Base-by-base conservation (phyloP, 805 yeast species). In the Nakazawaea peltata region DNA sequence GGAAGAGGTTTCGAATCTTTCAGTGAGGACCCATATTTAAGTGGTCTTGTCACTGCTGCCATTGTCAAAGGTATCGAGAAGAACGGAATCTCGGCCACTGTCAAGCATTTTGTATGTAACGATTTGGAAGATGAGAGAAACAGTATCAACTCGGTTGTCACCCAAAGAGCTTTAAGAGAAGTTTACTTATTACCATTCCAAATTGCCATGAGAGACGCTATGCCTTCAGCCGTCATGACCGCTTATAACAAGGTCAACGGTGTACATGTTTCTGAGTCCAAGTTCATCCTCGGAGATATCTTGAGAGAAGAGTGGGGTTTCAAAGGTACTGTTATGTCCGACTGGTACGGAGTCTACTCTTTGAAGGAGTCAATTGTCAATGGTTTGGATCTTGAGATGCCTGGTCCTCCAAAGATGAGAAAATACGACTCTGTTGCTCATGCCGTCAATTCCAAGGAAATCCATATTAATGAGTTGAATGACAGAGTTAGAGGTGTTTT, bases 331-430 rank as follows among this genome's bases (percentile, higher is more conserved):
- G 50, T 67, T 24, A 73, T 77, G 75, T 69, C 77, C 19, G 84
- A 77, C 53, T 77, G 83, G 83, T 69, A 48, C 48, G 84, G 83
- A 18, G 62, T 66, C 8, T 74, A 69, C 50, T 61, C 76, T 12
- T 55, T 57, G 25, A 59, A 57, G 28, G 66, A 61, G 28, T 46
- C 77, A 11, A 49, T 76, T 31, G 61, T 65, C 27, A 71, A 72
- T 24, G 82, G 83, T 6, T 56, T 77, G 37, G 78, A 75, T 48
- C 56, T 77, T 45, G 84, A 77, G 51, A 74, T 74, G 80, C 84
- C 84, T 1, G 84, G 83, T 25, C 72, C 75, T 14, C 56, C 75
- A 3, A 53, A 66, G 30, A 65, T 56, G 42, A 57, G 77, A 56
- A 56, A 66, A 43, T 54, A 54, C 2, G 53, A 53, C 19, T 53